These are phyloP conservation scores for Colletotrichum musae DNA, from an alignment of 2,329 filamentous ascomycete genomes.

Conservation along the genomic window DNA sequence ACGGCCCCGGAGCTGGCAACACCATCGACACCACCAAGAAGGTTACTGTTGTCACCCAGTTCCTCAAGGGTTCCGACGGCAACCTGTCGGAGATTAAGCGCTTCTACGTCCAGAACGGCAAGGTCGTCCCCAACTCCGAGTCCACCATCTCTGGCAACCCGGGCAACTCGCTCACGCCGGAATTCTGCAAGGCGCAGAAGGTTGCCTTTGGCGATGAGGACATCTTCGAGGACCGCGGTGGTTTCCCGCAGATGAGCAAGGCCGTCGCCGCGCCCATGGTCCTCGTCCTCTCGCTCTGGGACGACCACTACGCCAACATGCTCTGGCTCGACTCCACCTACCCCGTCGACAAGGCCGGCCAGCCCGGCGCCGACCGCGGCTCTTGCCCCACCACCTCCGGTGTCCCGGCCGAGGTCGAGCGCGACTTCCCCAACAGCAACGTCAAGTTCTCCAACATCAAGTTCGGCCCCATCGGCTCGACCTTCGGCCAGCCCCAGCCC, in stretches of 20 bases:
- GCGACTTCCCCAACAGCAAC: slow-evolving; percentile 59
- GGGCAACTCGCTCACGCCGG: slow-evolving; percentile 67
- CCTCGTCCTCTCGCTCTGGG: slow-evolving; percentile 69
- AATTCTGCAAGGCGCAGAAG: slow-evolving; percentile 74
- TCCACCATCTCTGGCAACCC: slow-evolving; percentile 55
- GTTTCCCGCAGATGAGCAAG: slow-evolving; percentile 69
- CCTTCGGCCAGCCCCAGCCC: slow-evolving; percentile 52
- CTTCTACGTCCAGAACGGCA: slow-evolving; percentile 75
- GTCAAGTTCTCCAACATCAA: slow-evolving; percentile 71
- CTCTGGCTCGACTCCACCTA: slow-evolving; percentile 81
- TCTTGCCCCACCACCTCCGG: slow-evolving; percentile 67
- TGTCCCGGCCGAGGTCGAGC: slow-evolving; percentile 64
- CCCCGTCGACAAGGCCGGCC: slow-evolving; percentile 59
- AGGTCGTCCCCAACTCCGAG: slow-evolving; percentile 68
- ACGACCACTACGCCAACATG: slow-evolving; percentile 61
- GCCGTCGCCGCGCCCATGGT: slow-evolving; percentile 60
- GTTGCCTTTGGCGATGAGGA: slow-evolving; percentile 67
- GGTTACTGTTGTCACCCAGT: slow-evolving; percentile 78
- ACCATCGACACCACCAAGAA: slow-evolving; percentile 72
- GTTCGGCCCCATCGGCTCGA: slow-evolving; percentile 69
- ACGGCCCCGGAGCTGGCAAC: slow-evolving; percentile 66
- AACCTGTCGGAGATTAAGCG: slow-evolving; percentile 73
- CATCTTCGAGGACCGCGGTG: slow-evolving; percentile 70
- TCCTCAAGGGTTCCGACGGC: slow-evolving; percentile 64
- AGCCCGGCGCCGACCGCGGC: slow-evolving; percentile 67